A percentile compares a stretch with the other conserved stretches of the same genome.
phyloP scores from a whole-genome alignment of 129 eudicot genomes.

The Ambrosia artemisiifolia region DNA sequence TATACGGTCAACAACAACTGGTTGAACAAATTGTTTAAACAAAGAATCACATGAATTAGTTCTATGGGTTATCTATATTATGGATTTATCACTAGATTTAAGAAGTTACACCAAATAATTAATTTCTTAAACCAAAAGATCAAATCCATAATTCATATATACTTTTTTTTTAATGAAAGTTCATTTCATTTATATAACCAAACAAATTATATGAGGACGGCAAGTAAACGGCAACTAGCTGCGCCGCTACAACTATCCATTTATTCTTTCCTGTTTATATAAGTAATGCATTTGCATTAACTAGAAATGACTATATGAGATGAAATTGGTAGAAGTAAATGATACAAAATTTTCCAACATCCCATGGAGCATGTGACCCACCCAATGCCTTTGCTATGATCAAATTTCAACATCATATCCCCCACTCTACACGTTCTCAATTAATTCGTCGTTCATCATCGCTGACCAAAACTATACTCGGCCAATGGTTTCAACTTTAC shows the following conservation, averaged over 20 bases:
- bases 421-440: slow-evolving; percentile 13
- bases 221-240: no score
- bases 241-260: not conserved
- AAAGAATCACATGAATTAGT: no score
- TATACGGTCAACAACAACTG: not conserved
- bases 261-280: not conserved
- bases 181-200: no score
- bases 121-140: no score
- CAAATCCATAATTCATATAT: no score
- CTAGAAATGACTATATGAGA: not conserved
- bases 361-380: slow-evolving; percentile 13
- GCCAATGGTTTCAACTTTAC: not conserved
- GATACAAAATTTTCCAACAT: not conserved
- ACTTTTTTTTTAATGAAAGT: no score
- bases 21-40: not conserved
- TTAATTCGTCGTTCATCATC: not conserved
- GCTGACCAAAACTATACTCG: slow-evolving; percentile 5
- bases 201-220: no score
- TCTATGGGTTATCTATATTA: no score
- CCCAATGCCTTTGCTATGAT: not conserved
- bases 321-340: no score
- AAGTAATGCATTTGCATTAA: slow-evolving; percentile 1
- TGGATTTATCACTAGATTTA: no score
- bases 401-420: not conserved
- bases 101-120: no score